Base-by-base conservation (phyloP, 768 basidiomycete genomes). In the Stropharia rugosoannulata region DNA sequence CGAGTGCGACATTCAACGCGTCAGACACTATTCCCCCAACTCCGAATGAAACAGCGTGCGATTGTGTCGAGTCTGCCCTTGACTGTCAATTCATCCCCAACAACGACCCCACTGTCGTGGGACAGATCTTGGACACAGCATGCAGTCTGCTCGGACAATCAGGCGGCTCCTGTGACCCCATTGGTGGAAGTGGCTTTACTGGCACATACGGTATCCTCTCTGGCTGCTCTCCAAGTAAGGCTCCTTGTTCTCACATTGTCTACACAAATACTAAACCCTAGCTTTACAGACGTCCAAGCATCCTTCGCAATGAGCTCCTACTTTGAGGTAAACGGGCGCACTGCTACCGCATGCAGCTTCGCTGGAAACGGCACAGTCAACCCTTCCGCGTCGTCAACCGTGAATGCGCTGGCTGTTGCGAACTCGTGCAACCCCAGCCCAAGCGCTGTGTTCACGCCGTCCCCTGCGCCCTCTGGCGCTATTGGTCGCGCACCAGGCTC, bases 331-430 rank as follows among this genome's bases (percentile, higher is more conserved):
- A 81, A 81, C 53, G 80, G 80, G 68, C 80, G 81, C 58, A 73
- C 85, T 51, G 65, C 73, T 15, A 74, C 80, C 49, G 77, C 90
- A 7, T 96, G 94, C 73, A 82, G 80, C 74, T 96, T 97, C 67
- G 70, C 70, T 50, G 93, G 94, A 7, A 97, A 97, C 66, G 94
- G 86, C 5, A 92, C 90, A 13, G 75, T 92, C 59, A 90, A 90
- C 13, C 66, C 65, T 3, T 82, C 83, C 13, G 78, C 87, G 29
- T 66, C 86, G 29, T 32, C 29, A 6, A 65, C 69, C 45, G 72
- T 71, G 13, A 71, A 78, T 9, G 76, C 83, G 40, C 74, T 74
- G 54, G 71, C 83, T 37, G 87, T 81, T 39, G 86, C 80, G 19
- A 80, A 74, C 51, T 86, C 88, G 12, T 93, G 90, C 65, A 70